Percentiles rank a stretch among this genome's conserved stretches.
These are phyloP conservation scores for Colletotrichum sp. DNA, from an alignment of 2,329 filamentous ascomycete genomes.

Conservation along the genomic window DNA sequence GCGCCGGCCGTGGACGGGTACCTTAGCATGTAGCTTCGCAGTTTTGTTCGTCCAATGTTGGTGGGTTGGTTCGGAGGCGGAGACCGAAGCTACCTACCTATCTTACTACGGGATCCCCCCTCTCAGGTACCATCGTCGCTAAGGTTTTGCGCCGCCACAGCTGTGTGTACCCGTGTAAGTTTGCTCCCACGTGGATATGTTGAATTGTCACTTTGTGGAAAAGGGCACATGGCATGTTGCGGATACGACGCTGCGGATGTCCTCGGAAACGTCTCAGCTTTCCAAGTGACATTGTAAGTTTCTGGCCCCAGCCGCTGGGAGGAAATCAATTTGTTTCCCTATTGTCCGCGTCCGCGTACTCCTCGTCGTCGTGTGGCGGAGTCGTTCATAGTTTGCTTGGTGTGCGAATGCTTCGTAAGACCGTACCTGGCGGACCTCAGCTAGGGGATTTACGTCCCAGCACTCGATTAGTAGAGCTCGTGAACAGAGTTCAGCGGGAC, in stretches of 20 bases:
- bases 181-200: neutral
- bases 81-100: neutral
- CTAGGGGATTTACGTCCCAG: neutral
- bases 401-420: neutral
- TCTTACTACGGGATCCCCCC: neutral
- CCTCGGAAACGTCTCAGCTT: neutral
- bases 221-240: neutral
- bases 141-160: neutral
- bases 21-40: neutral
- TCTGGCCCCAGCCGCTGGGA: neutral
- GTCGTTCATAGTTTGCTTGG: neutral
- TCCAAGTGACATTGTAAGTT: neutral
- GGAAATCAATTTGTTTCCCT: neutral
- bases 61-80: neutral
- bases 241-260: conserved; percentile 5
- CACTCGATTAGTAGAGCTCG: neutral
- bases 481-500: neutral
- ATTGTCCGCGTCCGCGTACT: neutral
- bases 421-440: neutral
- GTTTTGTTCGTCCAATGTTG: neutral
- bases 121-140: neutral
- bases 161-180: neutral
- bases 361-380: neutral
- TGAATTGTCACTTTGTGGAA: neutral
- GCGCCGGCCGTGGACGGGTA: neutral